A percentile compares a stretch with the other conserved stretches of the same genome.
Conservation (phyloP, 176 grass and related monocot species). For the Oryza meridionalis region DNA sequence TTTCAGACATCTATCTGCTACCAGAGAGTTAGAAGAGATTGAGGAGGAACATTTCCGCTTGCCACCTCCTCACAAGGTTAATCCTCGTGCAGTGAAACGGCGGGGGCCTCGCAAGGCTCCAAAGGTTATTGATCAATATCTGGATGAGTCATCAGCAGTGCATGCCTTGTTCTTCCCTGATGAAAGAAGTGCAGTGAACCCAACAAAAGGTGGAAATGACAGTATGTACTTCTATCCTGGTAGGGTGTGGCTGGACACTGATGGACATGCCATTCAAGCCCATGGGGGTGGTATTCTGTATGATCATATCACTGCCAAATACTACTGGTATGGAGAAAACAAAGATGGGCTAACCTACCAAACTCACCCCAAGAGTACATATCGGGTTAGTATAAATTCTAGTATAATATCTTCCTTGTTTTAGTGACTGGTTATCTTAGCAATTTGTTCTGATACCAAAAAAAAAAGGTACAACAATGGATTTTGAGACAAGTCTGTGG, state of each 20-base stretch:
- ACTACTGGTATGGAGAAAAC: constrained; percentile 98
- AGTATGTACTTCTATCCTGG: constrained; percentile 78
- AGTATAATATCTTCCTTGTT: not conserved
- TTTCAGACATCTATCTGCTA: constrained; percentile 32
- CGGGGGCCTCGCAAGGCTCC: constrained; percentile 46
- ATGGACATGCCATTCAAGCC: constrained; percentile 88
- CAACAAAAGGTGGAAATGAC: constrained; percentile 44
- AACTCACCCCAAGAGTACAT: constrained; percentile 55
- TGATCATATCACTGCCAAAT: constrained; percentile 62
- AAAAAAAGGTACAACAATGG: not conserved
- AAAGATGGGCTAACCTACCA: constrained; percentile 81
- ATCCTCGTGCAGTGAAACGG: constrained; percentile 74
- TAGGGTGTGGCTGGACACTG: constrained; percentile 78
- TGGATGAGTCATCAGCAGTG: constrained; percentile 81
- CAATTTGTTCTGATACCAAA: not conserved
- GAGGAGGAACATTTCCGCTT: constrained; percentile 71
- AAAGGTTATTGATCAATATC: constrained; percentile 66
- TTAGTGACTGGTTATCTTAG: not conserved
- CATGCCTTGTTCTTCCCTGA: constrained; percentile 78
- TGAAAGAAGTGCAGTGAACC: constrained; percentile 45
- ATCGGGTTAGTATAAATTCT: constrained; percentile 56
- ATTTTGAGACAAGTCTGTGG: constrained; percentile 6
- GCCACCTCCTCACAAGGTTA: constrained; percentile 66
- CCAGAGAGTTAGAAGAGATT: constrained; percentile 66
- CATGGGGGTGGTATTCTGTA: constrained; percentile 87